Evolutionary conservation across 2,329 filamentous ascomycete genomes (phyloP).

Genomic region (Teratosphaeria gauchensis): DNA sequence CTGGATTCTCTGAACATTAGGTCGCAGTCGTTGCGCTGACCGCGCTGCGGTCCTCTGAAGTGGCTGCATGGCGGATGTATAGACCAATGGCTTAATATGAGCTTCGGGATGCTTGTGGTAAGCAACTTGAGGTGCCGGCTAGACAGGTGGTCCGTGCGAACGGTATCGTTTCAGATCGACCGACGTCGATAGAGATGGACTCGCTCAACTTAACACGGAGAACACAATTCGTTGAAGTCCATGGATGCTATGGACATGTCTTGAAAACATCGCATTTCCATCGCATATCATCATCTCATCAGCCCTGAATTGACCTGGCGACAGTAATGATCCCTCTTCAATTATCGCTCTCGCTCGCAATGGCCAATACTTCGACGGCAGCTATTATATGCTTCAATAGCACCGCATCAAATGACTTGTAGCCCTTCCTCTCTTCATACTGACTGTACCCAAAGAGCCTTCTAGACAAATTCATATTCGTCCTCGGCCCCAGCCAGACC

Average conservation of each 20-base stretch:
- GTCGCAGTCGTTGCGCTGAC: slow-evolving; percentile 30
- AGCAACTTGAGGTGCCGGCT: not conserved
- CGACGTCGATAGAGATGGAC: not conserved
- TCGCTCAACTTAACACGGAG: too few species aligned
- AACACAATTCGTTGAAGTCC: too few species aligned
- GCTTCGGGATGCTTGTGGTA: not conserved
- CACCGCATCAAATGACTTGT: not conserved
- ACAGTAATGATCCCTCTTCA: not conserved
- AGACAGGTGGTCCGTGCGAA: not conserved
- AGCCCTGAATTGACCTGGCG: not conserved
- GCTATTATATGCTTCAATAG: not conserved
- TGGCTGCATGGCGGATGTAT: slow-evolving; percentile 33
- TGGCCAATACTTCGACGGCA: not conserved
- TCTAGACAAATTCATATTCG: not conserved
- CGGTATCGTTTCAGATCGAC: not conserved
- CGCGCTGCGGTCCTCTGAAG: slow-evolving; percentile 34
- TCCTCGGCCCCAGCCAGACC: not conserved
- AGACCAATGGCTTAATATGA: slow-evolving; percentile 9
- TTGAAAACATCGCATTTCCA: too few species aligned
- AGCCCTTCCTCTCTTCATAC: not conserved
- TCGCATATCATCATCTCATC: not conserved
- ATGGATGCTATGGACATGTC: too few species aligned
- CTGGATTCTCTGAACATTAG: slow-evolving; percentile 27
- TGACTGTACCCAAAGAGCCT: not conserved
- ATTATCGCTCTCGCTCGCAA: not conserved